Evolutionary conservation across 2,329 filamentous ascomycete genomes (phyloP), one percentile per base, ranked within the genome.

Genomic region (Sporothrix brasiliensis): DNA sequence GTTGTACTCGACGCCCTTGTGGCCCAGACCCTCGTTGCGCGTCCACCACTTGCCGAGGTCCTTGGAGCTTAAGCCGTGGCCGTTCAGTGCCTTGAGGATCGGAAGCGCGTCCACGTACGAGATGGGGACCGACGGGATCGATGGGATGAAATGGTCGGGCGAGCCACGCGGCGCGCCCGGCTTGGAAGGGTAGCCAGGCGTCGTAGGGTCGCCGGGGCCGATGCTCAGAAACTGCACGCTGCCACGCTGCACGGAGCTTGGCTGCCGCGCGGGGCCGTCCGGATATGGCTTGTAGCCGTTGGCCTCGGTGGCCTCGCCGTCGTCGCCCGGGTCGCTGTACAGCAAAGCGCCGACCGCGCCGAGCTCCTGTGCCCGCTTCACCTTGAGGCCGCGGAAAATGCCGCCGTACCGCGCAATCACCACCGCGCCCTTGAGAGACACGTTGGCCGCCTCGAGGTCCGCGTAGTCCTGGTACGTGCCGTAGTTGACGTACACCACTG

Each of bases 151-250:
- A 39, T 86, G 83, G 24, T 92, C 84, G 0, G 90, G 88, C 9
- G 92, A 88, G 71, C 88, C 84, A 30, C 94, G 90, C 49, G 92
- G 92, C 30, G 85, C 91, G n/a, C 91, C 94, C 5, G 94, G 94
- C 79, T 94, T 94, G 0, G 93, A 97, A 9, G 94, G 92, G 77
- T 97, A 97, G 13, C 95, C 95, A 21, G 93, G 93, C 0, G 95
- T 98, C 0, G 95, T 97, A 65, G 94, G 94, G 77, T 98, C 87
- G 73, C 91, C 90, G 72, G 84, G 87, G 68, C 81, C 84, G 74
- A 85, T 83, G 83, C 90, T 93, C 72, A 97, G 80, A 76, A 92
- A 97, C 79, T 95, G 89, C 9, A 90, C 88, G 77, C 93, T 97
- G 73, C 94, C 94, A 75, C 94, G 86, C 81, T 98, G 94, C 13